Evolutionary conservation across 805 yeast species (phyloP), one percentile per base, ranked within the genome.

Genomic region (Lachancea nothofagi): DNA sequence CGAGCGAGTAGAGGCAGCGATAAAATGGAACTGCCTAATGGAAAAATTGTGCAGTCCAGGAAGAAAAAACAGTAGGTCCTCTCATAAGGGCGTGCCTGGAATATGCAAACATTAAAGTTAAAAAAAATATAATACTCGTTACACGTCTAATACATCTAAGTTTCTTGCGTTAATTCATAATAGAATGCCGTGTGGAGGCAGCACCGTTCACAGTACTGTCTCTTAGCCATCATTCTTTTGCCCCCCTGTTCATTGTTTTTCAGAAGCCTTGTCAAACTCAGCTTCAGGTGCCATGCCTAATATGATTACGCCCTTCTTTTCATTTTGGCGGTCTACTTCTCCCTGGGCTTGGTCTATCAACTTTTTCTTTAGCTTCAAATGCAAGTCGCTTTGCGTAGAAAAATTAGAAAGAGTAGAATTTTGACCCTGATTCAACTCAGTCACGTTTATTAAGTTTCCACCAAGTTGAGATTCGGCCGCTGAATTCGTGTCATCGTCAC

Each of bases 11-110:
- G 53, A 18, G 60, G 56, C 36, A 76, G 74, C 7, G 69, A 69
- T 41, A 73, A 68, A 46, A 57, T 65, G 32, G 75, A 67, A 36
- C 62, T 79, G 43, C 81, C 82, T 7, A 79, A 78, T 51, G 85
- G 85, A 1, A 78, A 78, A 53, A 74, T 75, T 8, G 67, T 75
- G 3, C 61, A 63, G 38, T 69, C 70, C 7, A 76, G 76, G 10
- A 49, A 47, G 21, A 47, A 37, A 22, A 40, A 41, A 9, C 17
- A 28, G 9, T 36, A 28, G 13, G 7, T 12, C 14, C 23, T 8
- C 7, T 10, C 25, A 14, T 5, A 19, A 7, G 4, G 22, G 9
- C 22, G 13, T 28, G 31, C 17, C 12, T 12, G 7, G 3, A 10
- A 12, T 14, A 15, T 15, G 9, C 15, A 14, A 14, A n/a, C 9